Base-by-base conservation (phyloP, 768 basidiomycete genomes). In the Macrolepiota albuminosa region DNA sequence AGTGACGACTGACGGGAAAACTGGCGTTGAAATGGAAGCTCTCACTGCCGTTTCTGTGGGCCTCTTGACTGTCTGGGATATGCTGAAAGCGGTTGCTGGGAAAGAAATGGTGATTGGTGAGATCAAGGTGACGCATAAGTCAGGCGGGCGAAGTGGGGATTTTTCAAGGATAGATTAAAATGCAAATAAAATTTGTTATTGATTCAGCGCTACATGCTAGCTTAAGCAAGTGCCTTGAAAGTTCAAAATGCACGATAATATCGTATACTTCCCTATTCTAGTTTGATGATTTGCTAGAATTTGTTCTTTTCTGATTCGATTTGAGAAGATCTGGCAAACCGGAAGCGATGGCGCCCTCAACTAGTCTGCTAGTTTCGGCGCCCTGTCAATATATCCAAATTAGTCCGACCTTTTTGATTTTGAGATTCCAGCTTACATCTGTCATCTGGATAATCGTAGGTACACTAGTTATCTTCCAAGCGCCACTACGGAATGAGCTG, bases 21-120 rank as follows among this genome's bases (percentile, higher is more conserved):
- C 93, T 14, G 90, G 94, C 5, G 91, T 94, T 21, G 92, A 94
- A 76, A 94, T 98, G 89, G 95, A 97, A 73, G 94, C 93, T 26
- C 70, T 95, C 58, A 91, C 87, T n/a, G 88, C 87, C 26, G 93
- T 92, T 9, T 86, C 86, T 1, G 77, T 90, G 34, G 87, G 86
- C 6, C 78, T 91, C 36, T 75, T 95, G 56, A 92, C 91, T 1
- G 85, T 95, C 14, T 96, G 93, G 90, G 93, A 94, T 68, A 95
- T 96, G 93, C 80, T 95, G 34, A 95, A 95, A 73, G 88, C 89
- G 5, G 87, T 93, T 2, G 92, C 90, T 1, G 94, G 92, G n/a
- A 82, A 82, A 69, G 89, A 91, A 59, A 94, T 96, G 91, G 74
- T 82, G 60, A 91, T 97, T 39, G 77, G 83, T 21, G 81, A 84